Conservation (phyloP, 2,329 filamentous ascomycete species). For the Sporothrix variecibatus region DNA sequence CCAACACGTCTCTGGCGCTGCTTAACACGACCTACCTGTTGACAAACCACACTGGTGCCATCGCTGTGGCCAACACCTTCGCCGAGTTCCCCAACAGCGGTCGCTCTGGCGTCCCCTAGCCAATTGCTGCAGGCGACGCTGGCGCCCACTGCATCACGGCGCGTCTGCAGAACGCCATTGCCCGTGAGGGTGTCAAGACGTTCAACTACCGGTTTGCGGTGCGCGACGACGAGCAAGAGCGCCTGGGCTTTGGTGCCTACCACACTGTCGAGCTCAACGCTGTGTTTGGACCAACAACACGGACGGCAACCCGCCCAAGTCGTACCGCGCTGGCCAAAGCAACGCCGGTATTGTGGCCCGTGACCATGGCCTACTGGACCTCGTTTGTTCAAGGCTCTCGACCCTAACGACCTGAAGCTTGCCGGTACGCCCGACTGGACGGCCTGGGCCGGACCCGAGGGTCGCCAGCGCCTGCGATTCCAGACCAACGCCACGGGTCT, state of each 20-base stretch:
- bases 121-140: slow-evolving; percentile 63
- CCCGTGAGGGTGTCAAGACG: slow-evolving; percentile 42
- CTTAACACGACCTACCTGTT: slow-evolving; percentile 41
- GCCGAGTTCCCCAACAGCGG: slow-evolving; percentile 37
- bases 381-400: slow-evolving; percentile 68
- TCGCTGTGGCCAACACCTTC: slow-evolving; percentile 36
- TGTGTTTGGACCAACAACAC: slow-evolving; percentile 66
- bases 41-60: slow-evolving; percentile 18
- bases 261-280: slow-evolving; percentile 68
- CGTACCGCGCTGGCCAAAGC: slow-evolving; percentile 53
- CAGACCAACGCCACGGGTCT: slow-evolving; percentile 45
- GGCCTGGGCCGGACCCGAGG: slow-evolving; percentile 41
- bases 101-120: slow-evolving; percentile 43
- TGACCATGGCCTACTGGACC: slow-evolving; percentile 71
- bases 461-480: slow-evolving; percentile 44
- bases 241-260: slow-evolving; percentile 61
- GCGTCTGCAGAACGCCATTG: slow-evolving; percentile 35
- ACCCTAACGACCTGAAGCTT: slow-evolving; percentile 60
- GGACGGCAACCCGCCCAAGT: slow-evolving; percentile 49
- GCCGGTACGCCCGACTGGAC: slow-evolving; percentile 53
- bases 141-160: slow-evolving; percentile 59
- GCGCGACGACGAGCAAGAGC: slow-evolving; percentile 55
- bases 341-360: slow-evolving; percentile 59
- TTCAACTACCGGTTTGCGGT: slow-evolving; percentile 75
- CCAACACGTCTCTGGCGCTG: slow-evolving; percentile 37